Evolutionary conservation across 1,139 yeast species (phyloP).

Genomic region (Suhomyces atakaporum): DNA sequence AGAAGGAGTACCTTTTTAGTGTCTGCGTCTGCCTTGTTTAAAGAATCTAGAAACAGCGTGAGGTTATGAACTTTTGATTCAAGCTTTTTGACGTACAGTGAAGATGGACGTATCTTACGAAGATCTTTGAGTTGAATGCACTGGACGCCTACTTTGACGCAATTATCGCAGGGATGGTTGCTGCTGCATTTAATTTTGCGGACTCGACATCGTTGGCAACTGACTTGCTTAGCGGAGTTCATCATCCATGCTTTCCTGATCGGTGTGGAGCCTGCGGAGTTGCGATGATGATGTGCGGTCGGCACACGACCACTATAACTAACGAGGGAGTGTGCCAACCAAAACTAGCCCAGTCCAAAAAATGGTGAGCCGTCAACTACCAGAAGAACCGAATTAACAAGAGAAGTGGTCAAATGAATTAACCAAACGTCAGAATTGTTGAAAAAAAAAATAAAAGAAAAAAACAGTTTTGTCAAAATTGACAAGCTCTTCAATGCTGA

Average conservation of each 20-base stretch:
- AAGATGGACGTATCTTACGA: constrained; percentile 55
- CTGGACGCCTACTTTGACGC: constrained; percentile 45
- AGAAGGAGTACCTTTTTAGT: constrained; percentile 19
- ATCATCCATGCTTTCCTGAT: background rate
- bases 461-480: no score
- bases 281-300: background rate
- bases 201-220: constrained; percentile 53
- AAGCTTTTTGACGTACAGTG: constrained; percentile 46
- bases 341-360: no score
- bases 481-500: no score
- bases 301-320: no score
- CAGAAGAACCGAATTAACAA: no score
- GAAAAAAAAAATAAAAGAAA: no score
- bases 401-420: no score
- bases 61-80: constrained; percentile 32
- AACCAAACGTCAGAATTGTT: no score
- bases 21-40: constrained; percentile 25
- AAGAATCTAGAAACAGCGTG: constrained; percentile 26
- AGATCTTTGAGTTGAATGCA: constrained; percentile 56
- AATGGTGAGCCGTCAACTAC: no score
- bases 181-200: constrained; percentile 57
- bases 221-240: constrained; percentile 17
- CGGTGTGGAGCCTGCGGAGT: no score
- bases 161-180: constrained; percentile 52
- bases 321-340: no score